phyloP scores from a whole-genome alignment of 345 rosid genomes.

The Bruguiera sexangula region DNA sequence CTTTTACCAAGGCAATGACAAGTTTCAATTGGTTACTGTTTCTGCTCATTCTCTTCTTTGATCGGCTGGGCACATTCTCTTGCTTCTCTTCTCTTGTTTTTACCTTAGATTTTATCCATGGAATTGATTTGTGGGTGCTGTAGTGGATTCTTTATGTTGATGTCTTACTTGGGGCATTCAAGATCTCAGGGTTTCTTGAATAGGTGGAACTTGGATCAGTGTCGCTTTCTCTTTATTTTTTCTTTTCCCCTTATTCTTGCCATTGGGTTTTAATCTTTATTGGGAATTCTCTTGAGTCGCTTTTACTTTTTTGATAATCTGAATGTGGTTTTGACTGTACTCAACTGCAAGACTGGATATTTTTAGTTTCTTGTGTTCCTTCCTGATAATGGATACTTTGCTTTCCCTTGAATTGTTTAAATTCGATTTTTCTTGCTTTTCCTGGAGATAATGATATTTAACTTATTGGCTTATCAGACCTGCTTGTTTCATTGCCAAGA shows the following conservation, averaged over 20 bases:
- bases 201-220: slow-evolving; percentile 15
- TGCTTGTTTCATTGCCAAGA: background rate
- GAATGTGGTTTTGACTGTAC: slow-evolving; percentile 12
- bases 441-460: background rate
- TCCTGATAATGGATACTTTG: background rate
- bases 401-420: background rate
- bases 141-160: background rate
- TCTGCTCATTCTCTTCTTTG: slow-evolving; percentile 39
- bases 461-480: background rate
- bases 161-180: slow-evolving; percentile 13
- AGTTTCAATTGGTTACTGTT: slow-evolving; percentile 27
- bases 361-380: background rate
- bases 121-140: background rate
- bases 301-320: slow-evolving; percentile 4
- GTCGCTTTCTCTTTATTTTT: background rate
- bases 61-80: slow-evolving; percentile 49
- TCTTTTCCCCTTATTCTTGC: slow-evolving; percentile 7
- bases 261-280: background rate
- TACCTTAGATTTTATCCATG: background rate
- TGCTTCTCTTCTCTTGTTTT: slow-evolving; percentile 1
- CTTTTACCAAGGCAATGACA: slow-evolving; percentile 35
- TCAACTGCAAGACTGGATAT: slow-evolving; percentile 7
- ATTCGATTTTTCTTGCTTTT: background rate
- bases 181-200: slow-evolving; percentile 12
- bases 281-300: slow-evolving; percentile 1